Evolutionary conservation across 352 stramenopile species (phyloP).

Genomic region (Phytophthora quininea): DNA sequence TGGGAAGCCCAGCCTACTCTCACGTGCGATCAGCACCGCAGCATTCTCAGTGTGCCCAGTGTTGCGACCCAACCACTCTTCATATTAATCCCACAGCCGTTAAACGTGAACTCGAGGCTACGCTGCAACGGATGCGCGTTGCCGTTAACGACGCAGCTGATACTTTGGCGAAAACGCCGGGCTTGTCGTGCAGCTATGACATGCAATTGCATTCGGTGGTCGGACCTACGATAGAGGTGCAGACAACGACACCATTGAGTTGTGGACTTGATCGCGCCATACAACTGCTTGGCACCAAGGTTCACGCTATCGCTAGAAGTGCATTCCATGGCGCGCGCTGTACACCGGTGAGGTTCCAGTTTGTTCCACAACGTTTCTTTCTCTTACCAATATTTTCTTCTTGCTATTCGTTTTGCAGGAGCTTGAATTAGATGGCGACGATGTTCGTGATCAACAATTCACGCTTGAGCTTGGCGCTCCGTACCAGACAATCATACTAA

Average conservation of each 20-base stretch:
- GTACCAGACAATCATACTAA: too few relatives aligned
- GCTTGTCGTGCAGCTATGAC: constrained; percentile 12
- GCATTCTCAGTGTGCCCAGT: constrained; percentile 3
- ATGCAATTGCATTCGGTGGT: constrained; percentile 7
- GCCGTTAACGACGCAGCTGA: neutral
- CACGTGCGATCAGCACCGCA: constrained; percentile 1
- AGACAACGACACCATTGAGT: constrained; percentile 15
- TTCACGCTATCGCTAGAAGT: neutral
- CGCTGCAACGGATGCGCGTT: constrained; percentile 9
- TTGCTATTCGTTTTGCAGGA: too few relatives aligned
- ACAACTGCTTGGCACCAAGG: constrained; percentile 8
- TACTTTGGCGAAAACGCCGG: neutral
- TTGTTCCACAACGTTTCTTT: too few relatives aligned
- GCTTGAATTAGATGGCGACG: too few relatives aligned
- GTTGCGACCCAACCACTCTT: constrained; percentile 20
- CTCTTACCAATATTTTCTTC: too few relatives aligned
- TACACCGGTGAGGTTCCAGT: constrained; percentile 1
- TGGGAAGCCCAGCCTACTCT: neutral
- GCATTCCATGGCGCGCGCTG: neutral
- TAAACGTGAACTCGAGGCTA: constrained; percentile 14
- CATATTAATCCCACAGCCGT: constrained; percentile 16
- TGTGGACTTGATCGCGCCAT: constrained; percentile 11
- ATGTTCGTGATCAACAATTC: too few relatives aligned
- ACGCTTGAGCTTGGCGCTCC: too few relatives aligned
- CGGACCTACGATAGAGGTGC: constrained; percentile 10